phyloP scores from a whole-genome alignment of 139 green algal species.

The Chlamydomonas applanata region DNA sequence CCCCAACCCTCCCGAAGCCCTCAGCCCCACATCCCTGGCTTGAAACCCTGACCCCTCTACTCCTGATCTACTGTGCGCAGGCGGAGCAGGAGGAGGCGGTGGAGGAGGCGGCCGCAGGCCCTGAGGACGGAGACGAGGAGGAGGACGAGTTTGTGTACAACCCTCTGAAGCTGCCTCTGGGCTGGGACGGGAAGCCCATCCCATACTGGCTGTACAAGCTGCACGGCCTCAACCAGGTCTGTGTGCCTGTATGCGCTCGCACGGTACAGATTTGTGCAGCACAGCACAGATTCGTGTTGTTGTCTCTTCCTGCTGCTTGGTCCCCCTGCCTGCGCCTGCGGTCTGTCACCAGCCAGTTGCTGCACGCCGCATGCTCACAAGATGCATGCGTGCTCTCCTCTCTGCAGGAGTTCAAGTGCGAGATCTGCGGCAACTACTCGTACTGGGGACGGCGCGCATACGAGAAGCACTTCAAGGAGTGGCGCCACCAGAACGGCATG shows the following conservation, averaged over 20 bases:
- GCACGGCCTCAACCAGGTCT: conserved; percentile 89
- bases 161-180: conserved; percentile 97
- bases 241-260: no score
- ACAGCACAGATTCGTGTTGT: no score
- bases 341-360: no score
- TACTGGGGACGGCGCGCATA: conserved; percentile 96
- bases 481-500: conserved; percentile 89
- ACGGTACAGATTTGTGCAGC: no score
- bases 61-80: no score
- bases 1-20: no score
- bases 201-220: conserved; percentile 99
- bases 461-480: conserved; percentile 97
- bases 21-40: no score
- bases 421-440: conserved; percentile 94
- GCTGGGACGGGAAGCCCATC: conserved; percentile 99
- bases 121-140: conserved; percentile 70
- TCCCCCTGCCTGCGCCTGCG: no score
- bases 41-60: no score
- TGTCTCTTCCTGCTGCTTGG: no score
- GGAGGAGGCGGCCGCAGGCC: conserved; percentile 43
- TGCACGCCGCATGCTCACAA: no score
- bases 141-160: conserved; percentile 96
- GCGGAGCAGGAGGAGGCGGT: conserved; percentile 60
- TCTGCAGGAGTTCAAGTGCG: conserved; percentile 76
- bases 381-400: no score